phyloP scores from a whole-genome alignment of 192 early-diverging fungal genomes.

The Linderina pennispora region DNA sequence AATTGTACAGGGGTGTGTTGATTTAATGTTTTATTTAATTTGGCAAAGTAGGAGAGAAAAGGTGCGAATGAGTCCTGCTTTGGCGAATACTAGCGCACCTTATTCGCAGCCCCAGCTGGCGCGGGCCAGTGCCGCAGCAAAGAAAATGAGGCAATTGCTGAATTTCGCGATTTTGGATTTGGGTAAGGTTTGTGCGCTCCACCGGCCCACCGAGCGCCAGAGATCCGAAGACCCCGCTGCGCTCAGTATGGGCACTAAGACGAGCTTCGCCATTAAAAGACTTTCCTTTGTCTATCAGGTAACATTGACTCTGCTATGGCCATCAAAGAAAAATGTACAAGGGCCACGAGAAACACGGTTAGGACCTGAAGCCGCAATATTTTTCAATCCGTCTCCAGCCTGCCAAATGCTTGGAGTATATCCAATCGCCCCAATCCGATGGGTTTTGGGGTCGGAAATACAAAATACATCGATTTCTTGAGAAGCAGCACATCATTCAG shows the following conservation, averaged over 20 bases:
- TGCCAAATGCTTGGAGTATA: too few relatives aligned
- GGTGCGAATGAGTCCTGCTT: too few relatives aligned
- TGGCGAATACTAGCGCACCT: neutral
- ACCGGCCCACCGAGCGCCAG: constrained; percentile 34
- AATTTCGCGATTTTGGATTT: too few relatives aligned
- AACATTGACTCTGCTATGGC: constrained; percentile 34
- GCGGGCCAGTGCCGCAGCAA: neutral
- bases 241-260: constrained; percentile 36
- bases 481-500: too few relatives aligned
- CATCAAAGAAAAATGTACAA: constrained; percentile 26
- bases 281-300: constrained; percentile 34
- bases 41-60: too few relatives aligned
- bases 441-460: too few relatives aligned
- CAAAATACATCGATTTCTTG: neutral
- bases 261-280: constrained; percentile 26
- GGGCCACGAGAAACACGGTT: constrained; percentile 37
- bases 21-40: neutral
- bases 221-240: neutral
- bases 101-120: neutral
- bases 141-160: too few relatives aligned
- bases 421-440: too few relatives aligned
- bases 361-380: too few relatives aligned
- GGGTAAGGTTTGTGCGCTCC: too few relatives aligned
- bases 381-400: too few relatives aligned
- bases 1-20: too few relatives aligned